Conservation (phyloP, 768 basidiomycete genomes). For the Hortiboletus flavorubellus region DNA sequence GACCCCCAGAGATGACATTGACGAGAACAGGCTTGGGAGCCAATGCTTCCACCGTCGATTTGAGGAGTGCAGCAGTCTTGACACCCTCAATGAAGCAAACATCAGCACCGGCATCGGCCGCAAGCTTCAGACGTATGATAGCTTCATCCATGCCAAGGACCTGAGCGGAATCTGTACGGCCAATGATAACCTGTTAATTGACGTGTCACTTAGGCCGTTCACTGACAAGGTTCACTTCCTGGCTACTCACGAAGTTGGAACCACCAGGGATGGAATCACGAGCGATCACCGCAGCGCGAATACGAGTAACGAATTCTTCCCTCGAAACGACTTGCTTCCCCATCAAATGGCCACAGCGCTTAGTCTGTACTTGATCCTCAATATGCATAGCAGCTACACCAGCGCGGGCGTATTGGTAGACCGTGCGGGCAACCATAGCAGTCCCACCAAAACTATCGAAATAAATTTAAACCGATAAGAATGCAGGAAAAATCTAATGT, state of each 20-base stretch:
- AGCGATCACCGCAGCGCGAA: conserved; percentile 74
- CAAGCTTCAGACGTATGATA: conserved; percentile 58
- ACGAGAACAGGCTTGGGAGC: conserved; percentile 77
- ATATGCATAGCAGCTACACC: conserved; percentile 77
- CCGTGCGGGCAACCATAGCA: conserved; percentile 71
- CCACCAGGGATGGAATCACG: conserved; percentile 72
- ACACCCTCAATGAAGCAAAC: conserved; percentile 84
- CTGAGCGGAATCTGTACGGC: conserved; percentile 75
- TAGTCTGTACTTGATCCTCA: conserved; percentile 81
- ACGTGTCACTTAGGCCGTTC: neutral
- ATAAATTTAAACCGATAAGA: conserved; percentile 7
- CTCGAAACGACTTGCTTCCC: conserved; percentile 81
- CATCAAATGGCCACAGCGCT: conserved; percentile 73
- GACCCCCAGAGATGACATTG: conserved; percentile 75
- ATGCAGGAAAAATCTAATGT: neutral
- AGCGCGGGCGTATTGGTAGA: conserved; percentile 63
- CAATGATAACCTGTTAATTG: conserved; percentile 56
- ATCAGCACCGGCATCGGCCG: conserved; percentile 71
- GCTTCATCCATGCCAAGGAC: conserved; percentile 80
- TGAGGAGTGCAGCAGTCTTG: conserved; percentile 60
- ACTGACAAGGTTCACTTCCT: neutral
- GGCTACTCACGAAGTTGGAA: conserved; percentile 61
- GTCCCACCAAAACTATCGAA: conserved; percentile 60
- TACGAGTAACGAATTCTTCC: conserved; percentile 70
- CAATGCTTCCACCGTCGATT: conserved; percentile 60